Evolutionary conservation across 2,329 filamentous ascomycete genomes (phyloP), one percentile per base, ranked within the genome.

Genomic region (Nigrospora sphaerica): DNA sequence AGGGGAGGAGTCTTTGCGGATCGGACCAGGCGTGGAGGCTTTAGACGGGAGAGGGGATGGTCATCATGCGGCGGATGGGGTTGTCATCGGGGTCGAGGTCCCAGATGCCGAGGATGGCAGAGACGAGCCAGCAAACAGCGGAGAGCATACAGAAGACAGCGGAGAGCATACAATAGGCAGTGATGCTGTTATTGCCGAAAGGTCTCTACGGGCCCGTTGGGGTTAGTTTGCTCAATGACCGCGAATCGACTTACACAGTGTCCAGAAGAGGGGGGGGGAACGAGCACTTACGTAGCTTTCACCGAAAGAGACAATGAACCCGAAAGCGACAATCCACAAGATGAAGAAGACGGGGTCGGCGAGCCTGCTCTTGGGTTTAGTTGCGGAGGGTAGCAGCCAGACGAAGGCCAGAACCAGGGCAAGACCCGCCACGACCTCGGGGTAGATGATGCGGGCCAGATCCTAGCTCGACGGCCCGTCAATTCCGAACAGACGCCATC

Each of bases 121-220:
- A 85, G 12, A 71, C 77, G 36, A 89, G 74, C 85, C 85, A 90
- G 58, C 82, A 71, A 53, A 86, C 73, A 46, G 83, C 83, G 3
- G 81, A 83, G 46, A 89, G 65, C 67, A 90, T 90, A 42, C 74
- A 69, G 58, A 90, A 89, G 5, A 85, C 85, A 55, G 87, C 77
- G 50, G 79, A 73, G 36, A 86, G 79, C 67, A 85, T 88, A 77
- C 80, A 86, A 55, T 80, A 23, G 19, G n/a, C n/a, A n/a, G n/a
- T n/a, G n/a, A n/a, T n/a, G n/a, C n/a, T n/a, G n/a, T n/a, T n/a
- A n/a, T n/a, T n/a, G n/a, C n/a, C n/a, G n/a, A n/a, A n/a, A n/a
- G 19, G 6, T 4, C 4, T 23, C 19, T 23, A 6, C 19, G 19
- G 19, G 19, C 19, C 19, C 19, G 19, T 23, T 6, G 19, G 19